Conservation (phyloP, 1,284 basidiomycete genomes). For the Ceratobasidium sp. region DNA sequence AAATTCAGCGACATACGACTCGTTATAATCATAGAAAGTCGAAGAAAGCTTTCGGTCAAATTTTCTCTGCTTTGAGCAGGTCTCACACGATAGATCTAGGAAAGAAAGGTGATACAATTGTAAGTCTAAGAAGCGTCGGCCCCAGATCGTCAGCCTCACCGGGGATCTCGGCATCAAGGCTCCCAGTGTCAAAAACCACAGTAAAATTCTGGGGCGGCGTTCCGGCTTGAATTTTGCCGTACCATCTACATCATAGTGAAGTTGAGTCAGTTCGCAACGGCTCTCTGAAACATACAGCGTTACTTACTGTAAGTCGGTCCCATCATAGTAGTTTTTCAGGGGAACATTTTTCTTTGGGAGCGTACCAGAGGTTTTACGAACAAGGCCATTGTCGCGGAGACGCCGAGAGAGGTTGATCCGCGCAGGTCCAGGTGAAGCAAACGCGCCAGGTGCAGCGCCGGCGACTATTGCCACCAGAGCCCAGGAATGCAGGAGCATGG, state of each 20-base stretch:
- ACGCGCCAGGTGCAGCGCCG: not conserved
- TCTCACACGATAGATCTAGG: conserved; percentile 46
- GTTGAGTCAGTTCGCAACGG: not conserved
- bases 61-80: conserved; percentile 60
- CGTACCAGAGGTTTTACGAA: not conserved
- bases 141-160: not conserved
- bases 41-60: conserved; percentile 63
- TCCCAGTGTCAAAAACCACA: conserved; percentile 49
- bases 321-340: conserved; percentile 46
- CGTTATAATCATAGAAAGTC: conserved; percentile 62
- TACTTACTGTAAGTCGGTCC: conserved; percentile 47
- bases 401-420: conserved; percentile 22
- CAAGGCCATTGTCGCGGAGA: not conserved
- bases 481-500: not conserved
- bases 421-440: not conserved
- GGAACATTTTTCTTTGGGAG: conserved; percentile 34
- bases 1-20: conserved; percentile 60
- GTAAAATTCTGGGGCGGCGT: conserved; percentile 48
- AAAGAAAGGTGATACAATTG: not conserved
- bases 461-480: not conserved
- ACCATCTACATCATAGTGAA: conserved; percentile 51
- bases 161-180: conserved; percentile 21
- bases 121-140: conserved; percentile 57
- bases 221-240: conserved; percentile 48
- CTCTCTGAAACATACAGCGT: too few species aligned